Evolutionary conservation across 2,329 filamentous ascomycete genomes (phyloP), one percentile per base, ranked within the genome.

Genomic region (Penicillium sp.): DNA sequence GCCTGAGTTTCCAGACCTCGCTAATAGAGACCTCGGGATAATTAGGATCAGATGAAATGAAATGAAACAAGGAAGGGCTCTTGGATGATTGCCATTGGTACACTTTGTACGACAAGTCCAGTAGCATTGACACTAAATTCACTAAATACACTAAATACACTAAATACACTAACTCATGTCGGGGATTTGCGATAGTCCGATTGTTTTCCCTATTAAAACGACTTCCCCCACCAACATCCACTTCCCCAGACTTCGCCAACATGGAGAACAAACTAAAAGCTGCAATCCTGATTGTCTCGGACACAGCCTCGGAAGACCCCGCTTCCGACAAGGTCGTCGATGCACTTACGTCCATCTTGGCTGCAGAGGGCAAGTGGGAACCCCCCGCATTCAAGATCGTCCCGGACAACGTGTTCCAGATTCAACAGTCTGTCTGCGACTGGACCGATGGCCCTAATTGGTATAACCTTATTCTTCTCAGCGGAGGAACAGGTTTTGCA

Each of bases 401-500:
- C 3, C 77, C 89, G 13, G 94, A 99, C 71, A 83, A 85, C 68
- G 79, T 86, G 5, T 71, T 84, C 4, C 80, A 87, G 18, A 97
- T 99, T 53, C 90, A 96, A 67, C 79, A 79, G 14, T 81, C 85
- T 47, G 81, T 99, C 47, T 84, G 78, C 56, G 68, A 77, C 10
- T 97, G 90, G 90, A 79, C 89, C 0, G 91, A 96, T 71, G 65
- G 68, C n/a, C 74, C 80, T 10, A 72, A 81, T 5, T 80, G 80
- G 44, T 72, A 79, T 4, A 93, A 96, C 72, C 75, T 97, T 54
- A 83, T 99, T 56, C 73, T 97, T 43, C 93, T 91, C 0, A 96
- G 91, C 7, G 94, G 94, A 19, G 94, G 94, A 2, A 99, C 94
- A 1, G 94, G 94, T 0, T 99, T 99, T 73, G 88, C 94, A 7